Evolutionary conservation across 2,329 filamentous ascomycete genomes (phyloP).

Genomic region (Tolypocladium album): DNA sequence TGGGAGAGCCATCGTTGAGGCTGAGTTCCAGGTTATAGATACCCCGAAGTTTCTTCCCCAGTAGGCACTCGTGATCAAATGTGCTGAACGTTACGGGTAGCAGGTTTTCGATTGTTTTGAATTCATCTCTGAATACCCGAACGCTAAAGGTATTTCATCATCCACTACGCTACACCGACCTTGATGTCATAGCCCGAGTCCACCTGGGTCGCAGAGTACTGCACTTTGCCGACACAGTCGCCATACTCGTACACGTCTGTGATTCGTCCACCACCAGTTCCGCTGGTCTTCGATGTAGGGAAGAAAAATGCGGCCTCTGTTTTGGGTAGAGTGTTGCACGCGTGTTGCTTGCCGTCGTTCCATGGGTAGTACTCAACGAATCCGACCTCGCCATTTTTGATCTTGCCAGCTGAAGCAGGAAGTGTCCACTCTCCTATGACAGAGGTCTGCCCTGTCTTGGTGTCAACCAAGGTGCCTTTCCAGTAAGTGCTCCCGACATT

Average conservation of each 20-base stretch:
- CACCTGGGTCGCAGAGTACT: neutral
- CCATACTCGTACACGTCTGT: slow-evolving; percentile 9
- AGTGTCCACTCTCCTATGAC: slow-evolving; percentile 11
- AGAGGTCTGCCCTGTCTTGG: neutral
- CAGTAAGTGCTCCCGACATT: slow-evolving; percentile 9
- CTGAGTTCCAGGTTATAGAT: too few relatives aligned
- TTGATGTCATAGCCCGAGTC: slow-evolving; percentile 3
- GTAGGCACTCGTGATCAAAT: too few relatives aligned
- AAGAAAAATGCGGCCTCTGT: slow-evolving; percentile 6
- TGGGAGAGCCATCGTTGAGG: too few relatives aligned
- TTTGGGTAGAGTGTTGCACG: slow-evolving; percentile 8
- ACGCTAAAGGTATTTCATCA: too few relatives aligned
- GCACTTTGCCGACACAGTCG: slow-evolving; percentile 6
- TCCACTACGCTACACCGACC: slow-evolving; percentile 1
- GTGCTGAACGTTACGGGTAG: too few relatives aligned
- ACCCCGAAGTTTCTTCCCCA: too few relatives aligned
- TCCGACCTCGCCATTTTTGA: slow-evolving; percentile 4
- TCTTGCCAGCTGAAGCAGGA: slow-evolving; percentile 6
- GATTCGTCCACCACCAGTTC: slow-evolving; percentile 5
- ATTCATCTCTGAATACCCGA: too few relatives aligned
- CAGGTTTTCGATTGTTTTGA: too few relatives aligned
- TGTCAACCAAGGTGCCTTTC: slow-evolving; percentile 11
- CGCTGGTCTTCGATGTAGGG: slow-evolving; percentile 6
- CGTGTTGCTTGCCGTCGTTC: slow-evolving; percentile 6
- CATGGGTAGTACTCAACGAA: slow-evolving; percentile 13